Base-by-base conservation (phyloP, 805 yeast species). In the Cyberlindnera mrakii region DNA sequence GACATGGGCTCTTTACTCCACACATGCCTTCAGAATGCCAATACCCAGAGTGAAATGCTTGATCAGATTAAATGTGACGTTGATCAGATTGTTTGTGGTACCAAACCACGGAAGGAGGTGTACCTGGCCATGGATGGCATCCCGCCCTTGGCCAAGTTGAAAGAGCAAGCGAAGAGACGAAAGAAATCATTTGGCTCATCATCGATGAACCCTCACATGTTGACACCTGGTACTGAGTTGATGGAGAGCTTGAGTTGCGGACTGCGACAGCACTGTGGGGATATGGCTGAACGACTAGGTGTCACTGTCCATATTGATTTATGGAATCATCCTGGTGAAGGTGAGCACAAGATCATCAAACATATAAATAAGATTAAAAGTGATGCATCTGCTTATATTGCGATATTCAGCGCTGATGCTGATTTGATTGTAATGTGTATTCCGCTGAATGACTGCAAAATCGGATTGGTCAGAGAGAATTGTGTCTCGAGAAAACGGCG, bases 71-170 rank as follows among this genome's bases (percentile, higher is more conserved):
- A 85, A 65, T 78, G 81, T 32, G 91, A 89, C 57, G 85, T 91
- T 48, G 95, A 85, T 58, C 95, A 85, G 61, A 68, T 93, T 44
- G 85, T 90, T 54, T 77, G 77, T 43, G 73, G 83, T 18, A 82
- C 87, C 47, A 76, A 76, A 58, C 98, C 97, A 10, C 70, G 78
- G 51, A 74, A 83, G 55, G 72, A 79, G 6, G 79, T 91, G 48
- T 89, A 79, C 59, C 83, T 91, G 91, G 97, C 97, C 2, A 82
- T 91, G 53, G 98, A 91, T 67, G 98, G 98, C 57, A 96, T 88
- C 34, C 97, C 98, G 0, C 98, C 98, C 14, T 68, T 97, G 55
- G 96, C 96, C 4, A 91, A 91, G 59, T 84, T 90, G 91, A 87
- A 86, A 60, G 96, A 89, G 62, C 98, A 91, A 65, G 78, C 96